Percentiles rank a stretch among this genome's conserved stretches.
These are phyloP conservation scores for Aspergillus amoenus DNA, from an alignment of 2,329 filamentous ascomycete species.

Conservation along the genomic window DNA sequence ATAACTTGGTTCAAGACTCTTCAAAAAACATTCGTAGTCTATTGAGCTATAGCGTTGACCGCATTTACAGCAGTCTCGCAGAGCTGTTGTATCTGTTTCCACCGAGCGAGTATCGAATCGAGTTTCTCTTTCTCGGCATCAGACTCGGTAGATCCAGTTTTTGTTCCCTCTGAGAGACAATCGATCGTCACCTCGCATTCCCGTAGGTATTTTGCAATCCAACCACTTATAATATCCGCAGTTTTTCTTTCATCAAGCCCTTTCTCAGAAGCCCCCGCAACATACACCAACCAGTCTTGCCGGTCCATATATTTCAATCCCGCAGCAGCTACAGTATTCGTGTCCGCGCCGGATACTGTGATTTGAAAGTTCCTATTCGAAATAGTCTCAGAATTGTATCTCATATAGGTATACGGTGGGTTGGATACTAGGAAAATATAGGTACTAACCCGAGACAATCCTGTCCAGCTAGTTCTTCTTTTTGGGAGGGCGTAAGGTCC, in stretches of 20 bases:
- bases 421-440: neutral
- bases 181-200: constrained; percentile 25
- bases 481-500: constrained; percentile 21
- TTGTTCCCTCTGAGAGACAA: constrained; percentile 5
- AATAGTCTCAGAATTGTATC: neutral
- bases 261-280: constrained; percentile 22
- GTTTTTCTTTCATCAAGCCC: constrained; percentile 22
- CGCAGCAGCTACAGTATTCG: constrained; percentile 30
- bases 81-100: constrained; percentile 33
- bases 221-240: constrained; percentile 24
- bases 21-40: neutral
- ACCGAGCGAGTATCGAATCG: constrained; percentile 25
- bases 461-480: constrained; percentile 23
- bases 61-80: constrained; percentile 25
- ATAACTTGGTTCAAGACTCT: neutral
- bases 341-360: constrained; percentile 25
- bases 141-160: neutral
- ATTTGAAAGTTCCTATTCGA: constrained; percentile 32
- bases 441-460: constrained; percentile 27
- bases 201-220: constrained; percentile 26
- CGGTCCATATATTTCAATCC: constrained; percentile 31
- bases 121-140: constrained; percentile 16
- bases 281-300: constrained; percentile 29
- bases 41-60: constrained; percentile 2
- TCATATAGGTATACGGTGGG: neutral